These are phyloP conservation scores for Onygena corvina DNA, from an alignment of 2,329 filamentous ascomycete species.

Conservation along the genomic window DNA sequence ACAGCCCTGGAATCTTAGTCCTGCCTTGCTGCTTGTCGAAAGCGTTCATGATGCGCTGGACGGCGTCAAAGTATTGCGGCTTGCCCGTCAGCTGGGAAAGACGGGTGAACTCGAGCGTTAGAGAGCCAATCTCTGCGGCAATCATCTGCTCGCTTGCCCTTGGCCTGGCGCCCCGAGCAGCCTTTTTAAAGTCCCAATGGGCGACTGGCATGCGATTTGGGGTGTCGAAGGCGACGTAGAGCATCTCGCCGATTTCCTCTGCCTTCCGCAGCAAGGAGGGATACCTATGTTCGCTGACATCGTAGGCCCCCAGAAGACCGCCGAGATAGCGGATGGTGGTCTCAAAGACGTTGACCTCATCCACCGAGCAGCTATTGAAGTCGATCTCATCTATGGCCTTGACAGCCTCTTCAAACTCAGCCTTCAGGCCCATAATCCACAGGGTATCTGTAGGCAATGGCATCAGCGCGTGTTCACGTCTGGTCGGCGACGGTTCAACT, in stretches of 20 bases:
- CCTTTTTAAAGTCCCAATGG: slow-evolving; percentile 19
- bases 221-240: slow-evolving; percentile 36
- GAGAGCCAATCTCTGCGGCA: slow-evolving; percentile 29
- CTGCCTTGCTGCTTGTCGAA: slow-evolving; percentile 25
- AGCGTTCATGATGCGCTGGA: slow-evolving; percentile 25
- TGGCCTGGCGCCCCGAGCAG: slow-evolving; percentile 18
- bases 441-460: slow-evolving; percentile 48
- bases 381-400: slow-evolving; percentile 43
- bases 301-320: slow-evolving; percentile 42
- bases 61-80: slow-evolving; percentile 29
- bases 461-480: not conserved
- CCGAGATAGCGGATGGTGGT: slow-evolving; percentile 44
- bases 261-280: slow-evolving; percentile 40
- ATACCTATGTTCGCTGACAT: slow-evolving; percentile 36
- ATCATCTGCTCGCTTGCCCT: slow-evolving; percentile 19
- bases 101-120: slow-evolving; percentile 32
- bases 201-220: slow-evolving; percentile 21
- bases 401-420: slow-evolving; percentile 46
- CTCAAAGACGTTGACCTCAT: slow-evolving; percentile 37
- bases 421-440: slow-evolving; percentile 48
- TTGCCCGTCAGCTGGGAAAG: slow-evolving; percentile 31
- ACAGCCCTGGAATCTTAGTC: slow-evolving; percentile 32
- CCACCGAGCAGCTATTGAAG: slow-evolving; percentile 33
- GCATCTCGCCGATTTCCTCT: slow-evolving; percentile 43
- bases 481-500: not conserved